phyloP scores from a whole-genome alignment of 2,329 filamentous ascomycete species.

The Endoconidiophora polonica region DNA sequence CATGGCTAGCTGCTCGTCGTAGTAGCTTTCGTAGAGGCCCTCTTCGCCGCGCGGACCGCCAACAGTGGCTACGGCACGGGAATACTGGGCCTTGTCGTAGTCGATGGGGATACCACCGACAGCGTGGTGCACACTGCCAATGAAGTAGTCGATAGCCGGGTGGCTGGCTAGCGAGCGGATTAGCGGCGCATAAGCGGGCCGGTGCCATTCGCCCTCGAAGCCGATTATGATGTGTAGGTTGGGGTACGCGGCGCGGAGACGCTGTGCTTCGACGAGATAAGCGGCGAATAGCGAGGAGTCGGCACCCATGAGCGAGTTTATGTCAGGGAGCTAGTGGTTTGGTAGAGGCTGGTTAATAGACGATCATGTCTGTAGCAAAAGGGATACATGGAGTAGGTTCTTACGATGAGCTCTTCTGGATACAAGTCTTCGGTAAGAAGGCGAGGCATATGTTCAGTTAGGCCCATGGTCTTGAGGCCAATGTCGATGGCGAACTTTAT shows the following conservation, averaged over 20 bases:
- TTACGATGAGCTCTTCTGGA: constrained; percentile 50
- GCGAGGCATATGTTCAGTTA: constrained; percentile 94
- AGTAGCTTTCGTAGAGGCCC: constrained; percentile 65
- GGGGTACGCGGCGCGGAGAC: constrained; percentile 53
- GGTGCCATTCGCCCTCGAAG: constrained; percentile 89
- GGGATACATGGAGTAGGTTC: too few species aligned
- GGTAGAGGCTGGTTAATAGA: neutral
- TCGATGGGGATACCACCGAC: constrained; percentile 75
- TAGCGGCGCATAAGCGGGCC: constrained; percentile 40
- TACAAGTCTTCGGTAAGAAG: constrained; percentile 61
- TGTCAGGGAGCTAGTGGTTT: constrained; percentile 29
- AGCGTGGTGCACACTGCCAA: constrained; percentile 86
- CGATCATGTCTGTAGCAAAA: neutral
- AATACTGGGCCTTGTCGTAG: constrained; percentile 55
- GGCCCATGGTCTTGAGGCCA: constrained; percentile 65
- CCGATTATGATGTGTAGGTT: constrained; percentile 67
- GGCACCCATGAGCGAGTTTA: constrained; percentile 28
- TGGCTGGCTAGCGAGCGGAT: constrained; percentile 43
- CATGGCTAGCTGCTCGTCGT: constrained; percentile 77
- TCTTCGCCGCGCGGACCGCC: constrained; percentile 39
- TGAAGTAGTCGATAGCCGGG: constrained; percentile 67
- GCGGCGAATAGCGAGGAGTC: constrained; percentile 44
- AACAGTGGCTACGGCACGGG: constrained; percentile 37
- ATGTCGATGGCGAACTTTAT: constrained; percentile 61
- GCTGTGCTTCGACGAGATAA: constrained; percentile 60